Percentiles rank a stretch among this genome's conserved stretches.
These are phyloP conservation scores for Ustilago esculenta DNA, from an alignment of 1,284 basidiomycete genomes.

Conservation along the genomic window DNA sequence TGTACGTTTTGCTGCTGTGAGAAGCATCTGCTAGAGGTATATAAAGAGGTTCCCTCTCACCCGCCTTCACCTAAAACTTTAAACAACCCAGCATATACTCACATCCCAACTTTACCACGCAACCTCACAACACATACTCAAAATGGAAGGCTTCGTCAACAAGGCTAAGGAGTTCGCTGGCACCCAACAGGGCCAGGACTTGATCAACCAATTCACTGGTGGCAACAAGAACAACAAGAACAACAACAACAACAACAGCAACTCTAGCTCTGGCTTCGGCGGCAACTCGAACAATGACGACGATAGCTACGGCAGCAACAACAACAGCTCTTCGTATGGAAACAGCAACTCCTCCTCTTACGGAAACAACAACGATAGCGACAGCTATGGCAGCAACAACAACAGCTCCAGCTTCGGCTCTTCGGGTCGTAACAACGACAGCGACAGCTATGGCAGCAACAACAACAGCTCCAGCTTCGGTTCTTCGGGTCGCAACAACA, in stretches of 20 bases:
- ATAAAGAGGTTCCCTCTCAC: background rate
- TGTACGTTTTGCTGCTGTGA: too few species aligned
- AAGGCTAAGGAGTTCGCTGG: constrained; percentile 57
- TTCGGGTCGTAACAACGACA: constrained; percentile 3
- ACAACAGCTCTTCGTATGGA: constrained; percentile 13
- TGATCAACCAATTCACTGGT: constrained; percentile 44
- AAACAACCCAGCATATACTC: too few species aligned
- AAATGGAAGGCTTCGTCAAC: constrained; percentile 58
- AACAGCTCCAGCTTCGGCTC: background rate
- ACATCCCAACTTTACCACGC: too few species aligned
- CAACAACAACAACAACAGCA: constrained; percentile 21
- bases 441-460: constrained; percentile 14
- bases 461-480: constrained; percentile 12
- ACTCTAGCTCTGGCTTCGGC: constrained; percentile 5
- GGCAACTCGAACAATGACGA: constrained; percentile 22
- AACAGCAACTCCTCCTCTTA: constrained; percentile 6
- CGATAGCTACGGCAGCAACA: constrained; percentile 14
- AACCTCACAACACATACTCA: constrained; percentile 9
- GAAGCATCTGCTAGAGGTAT: too few species aligned
- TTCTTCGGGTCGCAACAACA: constrained; percentile 8
- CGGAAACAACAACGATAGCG: constrained; percentile 11
- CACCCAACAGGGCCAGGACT: constrained; percentile 48
- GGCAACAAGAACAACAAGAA: constrained; percentile 39
- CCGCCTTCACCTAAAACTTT: too few species aligned
- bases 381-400: constrained; percentile 11